phyloP scores from a whole-genome alignment of 768 basidiomycete species.

The Lyophyllum decastes region DNA sequence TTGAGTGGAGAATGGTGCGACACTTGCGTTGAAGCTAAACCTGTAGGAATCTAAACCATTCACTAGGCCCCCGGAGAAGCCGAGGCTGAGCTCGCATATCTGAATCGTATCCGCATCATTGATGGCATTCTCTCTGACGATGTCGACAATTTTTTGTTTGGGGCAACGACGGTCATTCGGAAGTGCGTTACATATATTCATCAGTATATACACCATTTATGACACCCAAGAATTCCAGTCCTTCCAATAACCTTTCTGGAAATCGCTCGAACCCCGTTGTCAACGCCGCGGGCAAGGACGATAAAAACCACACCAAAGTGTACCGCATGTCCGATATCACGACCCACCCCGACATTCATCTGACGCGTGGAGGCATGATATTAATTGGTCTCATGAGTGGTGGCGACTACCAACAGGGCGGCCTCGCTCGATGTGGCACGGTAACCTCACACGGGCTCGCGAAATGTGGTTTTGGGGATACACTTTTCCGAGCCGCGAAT shows the following conservation, averaged over 20 bases:
- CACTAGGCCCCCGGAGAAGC: slow-evolving; percentile 88
- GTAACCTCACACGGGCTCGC: slow-evolving; percentile 79
- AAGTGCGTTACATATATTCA: slow-evolving; percentile 57
- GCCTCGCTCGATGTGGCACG: slow-evolving; percentile 66
- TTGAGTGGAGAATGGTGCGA: slow-evolving; percentile 71
- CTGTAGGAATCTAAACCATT: slow-evolving; percentile 27
- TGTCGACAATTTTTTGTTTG: slow-evolving; percentile 91
- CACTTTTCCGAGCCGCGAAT: slow-evolving; percentile 59
- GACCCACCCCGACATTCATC: slow-evolving; percentile 38
- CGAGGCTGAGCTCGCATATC: slow-evolving; percentile 88
- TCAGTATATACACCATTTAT: background rate
- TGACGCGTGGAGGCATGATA: slow-evolving; percentile 75
- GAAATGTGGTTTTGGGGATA: slow-evolving; percentile 77
- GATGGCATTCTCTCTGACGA: slow-evolving; percentile 93
- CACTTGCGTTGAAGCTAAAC: slow-evolving; percentile 8
- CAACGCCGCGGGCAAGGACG: slow-evolving; percentile 68
- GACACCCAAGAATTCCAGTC: slow-evolving; percentile 39
- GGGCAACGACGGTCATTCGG: slow-evolving; percentile 79
- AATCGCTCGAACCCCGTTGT: slow-evolving; percentile 64
- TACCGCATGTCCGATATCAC: slow-evolving; percentile 43
- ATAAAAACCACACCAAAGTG: slow-evolving; percentile 66
- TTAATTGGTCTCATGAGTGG: slow-evolving; percentile 86
- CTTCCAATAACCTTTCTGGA: slow-evolving; percentile 72
- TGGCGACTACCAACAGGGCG: slow-evolving; percentile 84
- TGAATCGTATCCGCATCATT: slow-evolving; percentile 80